Evolutionary conservation across 805 yeast genomes (phyloP), one percentile per base, ranked within the genome.

Genomic region (Scheffersomyces stipitis): DNA sequence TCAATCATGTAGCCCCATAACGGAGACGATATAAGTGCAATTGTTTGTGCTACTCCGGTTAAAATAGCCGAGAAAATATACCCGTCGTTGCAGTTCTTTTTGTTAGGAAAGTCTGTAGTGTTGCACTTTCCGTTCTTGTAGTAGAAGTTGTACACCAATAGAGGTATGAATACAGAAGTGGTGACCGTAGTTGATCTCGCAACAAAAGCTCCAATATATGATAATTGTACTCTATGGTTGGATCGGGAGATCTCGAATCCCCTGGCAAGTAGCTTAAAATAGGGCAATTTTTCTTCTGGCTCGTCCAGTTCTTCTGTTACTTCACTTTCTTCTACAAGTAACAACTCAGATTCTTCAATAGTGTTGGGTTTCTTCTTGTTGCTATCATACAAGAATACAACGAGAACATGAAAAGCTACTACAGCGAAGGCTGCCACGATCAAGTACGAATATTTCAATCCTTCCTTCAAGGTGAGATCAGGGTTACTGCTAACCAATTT

Each of bases 11-110:
- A 50, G 3, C 89, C 90, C 70, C 80, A 76, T 2, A 79, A 17
- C 10, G 89, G 90, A 0, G 89, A 81, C 30, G 74, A 64, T 0
- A 78, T n/a, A 16, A 83, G 60, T 1, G 83, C 74, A 16, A 72
- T 65, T 0, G 78, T 64, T 45, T 82, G 82, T 3, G 80, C 68
- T n/a, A 81, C 72, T 6, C 91, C 91, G 0, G 85, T 75, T 20
- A 83, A 59, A 29, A 83, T 80, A 1, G 88, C 86, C 13, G 87
- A 76, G 40, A 75, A 71, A 6, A 80, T 66, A 45, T 78, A 81
- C 0, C 85, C 87, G 27, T 80, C 83, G 34, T 73, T 71, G 49
- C 89, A 82, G 16, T 59, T 62, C 15, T 53, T 69, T 51, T 49
- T 63, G 26, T 49, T 51, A 4, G 60, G 56, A 18, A 37, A 36